phyloP scores from a whole-genome alignment of 768 basidiomycete genomes.

The Phlegmacium glaucopus region DNA sequence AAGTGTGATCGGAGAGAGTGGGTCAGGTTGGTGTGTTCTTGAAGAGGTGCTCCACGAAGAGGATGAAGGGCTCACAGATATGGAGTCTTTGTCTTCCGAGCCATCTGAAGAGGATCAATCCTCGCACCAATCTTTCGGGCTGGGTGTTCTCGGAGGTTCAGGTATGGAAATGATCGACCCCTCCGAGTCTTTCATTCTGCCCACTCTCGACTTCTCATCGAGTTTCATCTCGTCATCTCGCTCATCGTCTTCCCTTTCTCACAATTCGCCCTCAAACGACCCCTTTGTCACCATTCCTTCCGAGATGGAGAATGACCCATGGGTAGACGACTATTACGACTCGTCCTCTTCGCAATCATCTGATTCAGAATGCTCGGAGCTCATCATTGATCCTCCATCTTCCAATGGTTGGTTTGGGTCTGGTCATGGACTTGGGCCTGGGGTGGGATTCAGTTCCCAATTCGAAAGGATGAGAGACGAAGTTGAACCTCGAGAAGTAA shows the following conservation, averaged over 20 bases:
- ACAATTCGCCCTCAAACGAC: neutral
- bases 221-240: conserved; percentile 29
- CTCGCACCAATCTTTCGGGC: conserved; percentile 1
- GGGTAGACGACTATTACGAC: conserved; percentile 22
- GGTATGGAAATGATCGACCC: conserved; percentile 40
- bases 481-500: no score
- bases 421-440: conserved; percentile 1
- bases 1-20: conserved; percentile 65
- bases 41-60: conserved; percentile 41
- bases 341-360: conserved; percentile 16
- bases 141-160: conserved; percentile 1
- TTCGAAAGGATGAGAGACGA: neutral
- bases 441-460: conserved; percentile 37
- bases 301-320: conserved; percentile 29
- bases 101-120: conserved; percentile 22
- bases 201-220: conserved; percentile 71
- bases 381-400: conserved; percentile 26
- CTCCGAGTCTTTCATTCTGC: conserved; percentile 68
- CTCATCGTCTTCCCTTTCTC: conserved; percentile 6
- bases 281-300: conserved; percentile 11
- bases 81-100: conserved; percentile 18
- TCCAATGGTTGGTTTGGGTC: conserved; percentile 28
- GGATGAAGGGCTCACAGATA: conserved; percentile 18
- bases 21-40: conserved; percentile 72
- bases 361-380: conserved; percentile 18